A percentile compares a stretch with the other conserved stretches of the same genome.
These are phyloP conservation scores for Cladophialophora bantiana DNA, from an alignment of 2,329 filamentous ascomycete genomes.

Conservation along the genomic window DNA sequence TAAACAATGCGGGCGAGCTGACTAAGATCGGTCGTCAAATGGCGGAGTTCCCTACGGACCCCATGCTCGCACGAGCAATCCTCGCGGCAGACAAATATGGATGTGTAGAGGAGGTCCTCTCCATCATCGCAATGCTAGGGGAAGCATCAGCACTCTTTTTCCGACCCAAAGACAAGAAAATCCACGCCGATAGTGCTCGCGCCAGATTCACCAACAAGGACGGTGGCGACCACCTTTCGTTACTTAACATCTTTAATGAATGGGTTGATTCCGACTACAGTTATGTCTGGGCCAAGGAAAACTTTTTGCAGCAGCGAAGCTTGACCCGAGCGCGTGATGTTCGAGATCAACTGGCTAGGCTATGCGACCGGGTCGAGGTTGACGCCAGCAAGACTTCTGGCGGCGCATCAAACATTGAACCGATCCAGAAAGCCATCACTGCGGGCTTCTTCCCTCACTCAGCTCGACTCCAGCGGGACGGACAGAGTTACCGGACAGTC, in stretches of 20 bases:
- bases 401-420: slow-evolving; percentile 66
- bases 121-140: slow-evolving; percentile 91
- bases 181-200: slow-evolving; percentile 89
- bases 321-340: slow-evolving; percentile 89
- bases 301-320: slow-evolving; percentile 91
- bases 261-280: slow-evolving; percentile 93
- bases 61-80: slow-evolving; percentile 88
- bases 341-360: slow-evolving; percentile 85
- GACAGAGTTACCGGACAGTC: slow-evolving; percentile 87
- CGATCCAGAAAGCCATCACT: slow-evolving; percentile 86
- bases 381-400: slow-evolving; percentile 71
- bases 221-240: slow-evolving; percentile 85
- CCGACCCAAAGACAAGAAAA: slow-evolving; percentile 94
- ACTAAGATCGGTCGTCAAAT: slow-evolving; percentile 93
- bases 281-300: slow-evolving; percentile 86
- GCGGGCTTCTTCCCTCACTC: slow-evolving; percentile 96
- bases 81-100: slow-evolving; percentile 86
- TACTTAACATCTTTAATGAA: slow-evolving; percentile 93
- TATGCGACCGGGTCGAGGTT: slow-evolving; percentile 93
- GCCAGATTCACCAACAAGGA: slow-evolving; percentile 88
- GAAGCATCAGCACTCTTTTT: slow-evolving; percentile 92
- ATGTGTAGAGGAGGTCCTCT: slow-evolving; percentile 92
- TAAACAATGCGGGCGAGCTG: slow-evolving; percentile 86
- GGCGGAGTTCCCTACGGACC: slow-evolving; percentile 92
- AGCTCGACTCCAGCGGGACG: slow-evolving; percentile 79